Evolutionary conservation across 352 stramenopile species (phyloP), one percentile per base, ranked within the genome.

Genomic region (Phytophthora agathidicida): DNA sequence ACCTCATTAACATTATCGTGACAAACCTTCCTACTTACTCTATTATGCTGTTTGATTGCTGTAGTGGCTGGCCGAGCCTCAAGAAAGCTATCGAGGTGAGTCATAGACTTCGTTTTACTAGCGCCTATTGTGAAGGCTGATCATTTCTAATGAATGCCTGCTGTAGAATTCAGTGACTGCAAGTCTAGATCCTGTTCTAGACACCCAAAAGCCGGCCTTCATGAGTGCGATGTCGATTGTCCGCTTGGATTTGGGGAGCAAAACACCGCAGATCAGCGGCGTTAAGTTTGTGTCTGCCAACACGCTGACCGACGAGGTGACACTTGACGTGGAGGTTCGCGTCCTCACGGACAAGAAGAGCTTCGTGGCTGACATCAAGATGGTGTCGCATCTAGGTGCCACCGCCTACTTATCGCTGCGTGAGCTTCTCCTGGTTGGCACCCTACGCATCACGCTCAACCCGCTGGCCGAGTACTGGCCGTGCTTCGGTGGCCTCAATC

Each of bases 271-370:
- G 23, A 86, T 93, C 45, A 76, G 61, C 31, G 77, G 83, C 36
- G 76, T 93, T 65, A 93, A 91, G 60, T 90, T 83, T 49, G 70
- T 93, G 31, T 73, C 66, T 16, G 75, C 71, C 19, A 79, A 87
- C 41, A 60, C 72, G 3, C 45, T 77, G 16, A 88, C 75, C 6
- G 72, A 89, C 5, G 79, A 91, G 52, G 70, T 91, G 30, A 90
- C 83, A 27, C 55, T 90, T 19, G 83, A 93, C 63, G 68, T 89
- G 26, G 80, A 88, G 17, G 59, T 93, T 26, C 62, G 83, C 20
- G 52, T 91, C 39, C 65, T 88, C 22, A 78, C 77, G 13, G 81
- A 89, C 66, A 74, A 89, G 39, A 75, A 90, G 47, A 71, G 55
- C 17, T 74, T 90, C 16, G 64, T 77, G 0, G 83, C 78, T 0